Base-by-base conservation (phyloP, 345 rosid species). In the Linum tenue region DNA sequence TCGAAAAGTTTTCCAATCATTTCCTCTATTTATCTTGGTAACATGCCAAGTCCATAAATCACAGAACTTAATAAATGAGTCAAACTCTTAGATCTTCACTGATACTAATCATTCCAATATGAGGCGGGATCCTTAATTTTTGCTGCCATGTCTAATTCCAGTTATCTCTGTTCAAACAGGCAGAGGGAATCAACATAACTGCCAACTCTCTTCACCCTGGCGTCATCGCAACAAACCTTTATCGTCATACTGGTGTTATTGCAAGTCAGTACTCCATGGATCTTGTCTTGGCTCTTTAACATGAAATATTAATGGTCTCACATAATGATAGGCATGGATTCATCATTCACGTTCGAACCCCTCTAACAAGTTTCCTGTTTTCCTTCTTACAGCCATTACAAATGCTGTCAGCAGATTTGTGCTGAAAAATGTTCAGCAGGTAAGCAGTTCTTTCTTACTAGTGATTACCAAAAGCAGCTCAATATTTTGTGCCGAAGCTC, bases 181-280 rank as follows among this genome's bases (percentile, higher is more conserved):
- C 80, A 56, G 95, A 84, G 40, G 82, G 76, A 58, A 85, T 42
- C 5, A 72, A 82, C 59, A 69, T 87, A 56, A 84, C 86, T 39
- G 83, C 84, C 14, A 90, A 87, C 41, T 85, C 91, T 36, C 65
- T 90, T 77, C 91, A 90, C 77, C 94, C 90, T 5, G 95, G 97
- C 60, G 76, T 67, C 35, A 79, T 90, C 40, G 73, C 71, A 48
- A 90, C 95, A 59, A 87, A 85, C 64, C 77, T 83, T 44, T 48
- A 77, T 8, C 83, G 85, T 39, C 69, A 81, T 64, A 62, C 63
- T 58, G 65, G 69, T 43, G 22, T 76, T 64, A 3, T 83, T 41
- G 69, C 69, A 7, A 84, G 86, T 87, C 77, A 76, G 44, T 36
- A 35, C 68, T 14, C 51, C 22, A 17, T 55, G 56, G 51, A 4